Percentiles rank a stretch among this genome's conserved stretches.
Evolutionary conservation across 163 green algal genomes (phyloP).

Genomic region (Prototheca cutis): DNA sequence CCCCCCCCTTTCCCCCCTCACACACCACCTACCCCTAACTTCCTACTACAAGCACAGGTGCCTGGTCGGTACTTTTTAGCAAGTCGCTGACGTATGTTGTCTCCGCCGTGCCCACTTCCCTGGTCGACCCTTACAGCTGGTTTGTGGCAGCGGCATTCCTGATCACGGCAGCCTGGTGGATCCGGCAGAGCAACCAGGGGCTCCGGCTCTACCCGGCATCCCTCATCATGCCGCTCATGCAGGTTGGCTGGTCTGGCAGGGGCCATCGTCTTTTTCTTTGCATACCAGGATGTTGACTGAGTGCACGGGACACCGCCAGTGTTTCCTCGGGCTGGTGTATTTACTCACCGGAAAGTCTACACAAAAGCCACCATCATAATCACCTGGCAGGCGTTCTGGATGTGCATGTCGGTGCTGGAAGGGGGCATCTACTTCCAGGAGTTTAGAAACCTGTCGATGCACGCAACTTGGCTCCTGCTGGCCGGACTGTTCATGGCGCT

Average conservation of each 20-base stretch:
- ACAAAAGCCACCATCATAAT: too few relatives aligned
- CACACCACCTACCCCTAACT: neutral
- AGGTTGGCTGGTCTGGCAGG: conserved; percentile 7
- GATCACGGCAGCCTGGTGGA: conserved; percentile 33
- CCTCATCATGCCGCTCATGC: conserved; percentile 46
- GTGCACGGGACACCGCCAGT: too few relatives aligned
- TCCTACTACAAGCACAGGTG: conserved; percentile 6
- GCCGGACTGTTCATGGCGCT: conserved; percentile 23
- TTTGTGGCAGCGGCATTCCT: conserved; percentile 33
- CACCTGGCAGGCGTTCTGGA: conserved; percentile 36
- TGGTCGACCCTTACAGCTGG: conserved; percentile 32
- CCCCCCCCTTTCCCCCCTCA: neutral
- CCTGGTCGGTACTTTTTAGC: conserved; percentile 40
- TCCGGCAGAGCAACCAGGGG: conserved; percentile 30
- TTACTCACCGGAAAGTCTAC: too few relatives aligned
- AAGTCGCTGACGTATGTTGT: conserved; percentile 45
- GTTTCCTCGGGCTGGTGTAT: too few relatives aligned
- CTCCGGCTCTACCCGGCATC: conserved; percentile 31
- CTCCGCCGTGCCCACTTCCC: conserved; percentile 17
- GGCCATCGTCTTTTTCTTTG: too few relatives aligned
- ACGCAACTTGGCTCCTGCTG: conserved; percentile 11
- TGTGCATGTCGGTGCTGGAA: conserved; percentile 36
- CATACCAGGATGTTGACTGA: too few relatives aligned
- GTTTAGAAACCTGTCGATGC: conserved; percentile 13
- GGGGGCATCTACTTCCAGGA: conserved; percentile 47